These are phyloP conservation scores for Thymus mandschuricus DNA, from an alignment of 257 asterid species.

Conservation along the genomic window DNA sequence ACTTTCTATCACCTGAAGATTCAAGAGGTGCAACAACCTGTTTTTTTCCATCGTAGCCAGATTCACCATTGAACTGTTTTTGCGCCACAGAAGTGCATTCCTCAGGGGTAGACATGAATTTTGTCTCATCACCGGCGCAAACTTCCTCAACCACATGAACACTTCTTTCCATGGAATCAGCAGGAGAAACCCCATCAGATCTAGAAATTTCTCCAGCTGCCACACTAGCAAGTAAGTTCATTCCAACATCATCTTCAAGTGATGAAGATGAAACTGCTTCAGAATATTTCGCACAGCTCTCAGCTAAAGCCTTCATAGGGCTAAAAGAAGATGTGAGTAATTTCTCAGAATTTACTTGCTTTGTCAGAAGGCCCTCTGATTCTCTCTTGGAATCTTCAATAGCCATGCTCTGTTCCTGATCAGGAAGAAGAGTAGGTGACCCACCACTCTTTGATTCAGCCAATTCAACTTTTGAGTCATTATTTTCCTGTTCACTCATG, in stretches of 20 bases:
- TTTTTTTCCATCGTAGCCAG: conserved; percentile 42
- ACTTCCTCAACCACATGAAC: conserved; percentile 47
- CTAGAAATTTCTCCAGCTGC: conserved; percentile 85
- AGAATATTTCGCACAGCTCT: conserved; percentile 82
- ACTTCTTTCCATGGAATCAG: conserved; percentile 55
- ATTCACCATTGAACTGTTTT: conserved; percentile 29
- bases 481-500: conserved; percentile 3
- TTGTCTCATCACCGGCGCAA: conserved; percentile 53
- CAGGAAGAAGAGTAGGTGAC: not conserved
- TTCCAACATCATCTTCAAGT: conserved; percentile 79
- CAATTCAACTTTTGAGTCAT: not conserved
- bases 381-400: not conserved
- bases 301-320: conserved; percentile 91
- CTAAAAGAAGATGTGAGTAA: conserved; percentile 62
- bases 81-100: conserved; percentile 31
- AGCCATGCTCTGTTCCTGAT: not conserved
- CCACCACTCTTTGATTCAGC: not conserved
- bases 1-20: conserved; percentile 36
- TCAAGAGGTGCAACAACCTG: conserved; percentile 31
- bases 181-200: conserved; percentile 58
- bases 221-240: conserved; percentile 97
- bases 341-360: conserved; percentile 39
- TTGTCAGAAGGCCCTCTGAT: not conserved
- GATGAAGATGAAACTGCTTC: conserved; percentile 67
- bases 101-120: conserved; percentile 44